Evolutionary conservation across 306 rosid species (phyloP), one percentile per base, ranked within the genome.

Genomic region (Prunus armeniaca): DNA sequence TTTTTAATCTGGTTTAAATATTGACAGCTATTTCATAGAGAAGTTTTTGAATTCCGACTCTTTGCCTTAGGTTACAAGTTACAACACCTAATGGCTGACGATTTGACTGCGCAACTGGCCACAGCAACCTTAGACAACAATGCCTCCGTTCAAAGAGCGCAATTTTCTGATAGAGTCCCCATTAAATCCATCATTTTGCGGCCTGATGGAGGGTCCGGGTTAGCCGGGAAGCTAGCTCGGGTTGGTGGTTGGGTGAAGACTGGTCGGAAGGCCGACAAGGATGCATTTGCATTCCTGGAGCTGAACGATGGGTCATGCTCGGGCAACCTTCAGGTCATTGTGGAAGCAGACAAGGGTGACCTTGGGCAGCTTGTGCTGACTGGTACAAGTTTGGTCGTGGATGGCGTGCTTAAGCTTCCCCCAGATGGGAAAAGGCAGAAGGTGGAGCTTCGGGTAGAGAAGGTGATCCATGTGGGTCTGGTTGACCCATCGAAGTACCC

Each of bases 211-310:
- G 99, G 99, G 0, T 80, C 98, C 0, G 93, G 88, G 17, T 87
- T 92, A 0, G 86, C 97, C 0, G 96, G 93, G 10, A 82, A 73
- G 58, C 79, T 73, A 9, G 90, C 87, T 2, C 84, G 99, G 43
- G 55, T 89, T 1, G 96, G 98, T 9, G 99, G 99, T 0, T 96
- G 99, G 98, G 99, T 95, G 47, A 96, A 92, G 86, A 96, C 96
- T 0, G 99, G 99, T 6, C 69, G 99, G 45, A 96, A 96, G 76
- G 99, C 99, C 0, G 98, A 96, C 47, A 96, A 92, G 85, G 98
- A 96, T 47, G 92, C 96, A 0, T 92, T 96, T 54, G 97, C 99
- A 3, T 96, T 96, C 72, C 71, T 96, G 69, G 98, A 96, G 76
- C 83, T 96, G 24, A 96, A 92, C 73, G 99, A 96, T 19, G 99